phyloP scores from a whole-genome alignment of 805 yeast species.

The Limtongozyma cylindracea region DNA sequence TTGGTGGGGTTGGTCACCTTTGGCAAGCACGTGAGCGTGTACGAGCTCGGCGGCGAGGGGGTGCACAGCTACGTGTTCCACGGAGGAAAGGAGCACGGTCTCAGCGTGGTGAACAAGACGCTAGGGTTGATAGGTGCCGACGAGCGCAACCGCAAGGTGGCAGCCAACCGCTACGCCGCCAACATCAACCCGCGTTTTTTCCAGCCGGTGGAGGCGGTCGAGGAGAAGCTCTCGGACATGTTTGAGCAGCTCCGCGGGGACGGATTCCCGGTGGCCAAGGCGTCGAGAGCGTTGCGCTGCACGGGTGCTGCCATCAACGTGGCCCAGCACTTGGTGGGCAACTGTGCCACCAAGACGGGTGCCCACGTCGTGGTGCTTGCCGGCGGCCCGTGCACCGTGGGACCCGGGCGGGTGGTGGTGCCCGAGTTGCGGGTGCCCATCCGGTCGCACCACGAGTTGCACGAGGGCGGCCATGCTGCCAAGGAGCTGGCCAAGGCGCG shows the following conservation, averaged over 20 bases:
- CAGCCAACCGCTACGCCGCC: constrained; percentile 6
- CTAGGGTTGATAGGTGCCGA: no score
- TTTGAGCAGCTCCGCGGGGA: constrained; percentile 58
- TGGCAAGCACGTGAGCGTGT: constrained; percentile 80
- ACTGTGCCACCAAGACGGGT: constrained; percentile 64
- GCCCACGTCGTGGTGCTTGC: constrained; percentile 77
- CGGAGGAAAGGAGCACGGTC: constrained; percentile 69
- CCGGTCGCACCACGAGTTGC: constrained; percentile 89
- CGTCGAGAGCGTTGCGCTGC: constrained; percentile 69
- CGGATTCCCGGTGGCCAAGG: constrained; percentile 75
- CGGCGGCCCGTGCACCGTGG: constrained; percentile 87
- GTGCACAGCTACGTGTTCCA: constrained; percentile 64
- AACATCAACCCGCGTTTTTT: constrained; percentile 30
- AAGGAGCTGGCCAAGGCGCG: constrained; percentile 70
- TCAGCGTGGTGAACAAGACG: constrained; percentile 41
- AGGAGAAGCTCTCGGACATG: constrained; percentile 56
- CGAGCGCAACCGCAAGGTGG: constrained; percentile 14
- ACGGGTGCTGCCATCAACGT: constrained; percentile 84
- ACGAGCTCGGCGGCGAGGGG: constrained; percentile 47
- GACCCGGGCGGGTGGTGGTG: constrained; percentile 87
- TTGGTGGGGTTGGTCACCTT: constrained; percentile 69
- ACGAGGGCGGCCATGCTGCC: no score
- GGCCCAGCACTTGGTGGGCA: constrained; percentile 62
- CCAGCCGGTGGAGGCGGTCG: constrained; percentile 52
- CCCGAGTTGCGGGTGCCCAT: constrained; percentile 85